Evolutionary conservation across 148 eudicot genomes (phyloP), one percentile per base, ranked within the genome.

Genomic region (Vaccinium corymbosum): DNA sequence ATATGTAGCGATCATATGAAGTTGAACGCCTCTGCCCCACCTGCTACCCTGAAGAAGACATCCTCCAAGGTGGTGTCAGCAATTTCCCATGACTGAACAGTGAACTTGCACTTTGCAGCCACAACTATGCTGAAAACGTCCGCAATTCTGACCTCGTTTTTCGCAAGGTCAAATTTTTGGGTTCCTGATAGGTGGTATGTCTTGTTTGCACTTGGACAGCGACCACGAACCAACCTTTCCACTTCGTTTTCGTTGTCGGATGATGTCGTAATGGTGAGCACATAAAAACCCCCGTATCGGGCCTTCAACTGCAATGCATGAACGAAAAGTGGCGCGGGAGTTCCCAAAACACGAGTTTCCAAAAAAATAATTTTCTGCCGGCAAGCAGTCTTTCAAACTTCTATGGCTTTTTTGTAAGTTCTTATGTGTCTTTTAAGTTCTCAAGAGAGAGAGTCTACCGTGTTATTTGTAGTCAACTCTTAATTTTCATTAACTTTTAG

Each of bases 41-140:
- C 86, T 35, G 98, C 93, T 77, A 95, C 97, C 88, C 91, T 95
- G 81, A 95, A 91, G 74, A 95, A 93, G 77, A 95, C 98, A 48
- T 95, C 98, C 83, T 95, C 98, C 50, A 95, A 85, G 4, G 97
- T 93, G 32, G 97, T 95, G 84, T 93, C 95, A 2, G 92, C 91
- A 56, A 95, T 62, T 66, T 97, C 98, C 98, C 98, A 94, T 13
- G 97, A 95, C 42, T 92, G 87, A 82, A 95, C 91, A 1, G 92
- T 83, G 82, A 95, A 92, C 82, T 85, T 87, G 64, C 85, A 86
- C 87, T 93, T 95, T 29, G 95, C 97, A 32, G 82, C 78, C 85
- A 90, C 92, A 11, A 95, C 94, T 9, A 92, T 93, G 68, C 90
- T 79, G 22, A 93, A 95, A 20, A 95, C 90, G 57, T 95, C 92